phyloP scores from a whole-genome alignment of 2,329 filamentous ascomycete genomes.

The Xylariaceae sp. region DNA sequence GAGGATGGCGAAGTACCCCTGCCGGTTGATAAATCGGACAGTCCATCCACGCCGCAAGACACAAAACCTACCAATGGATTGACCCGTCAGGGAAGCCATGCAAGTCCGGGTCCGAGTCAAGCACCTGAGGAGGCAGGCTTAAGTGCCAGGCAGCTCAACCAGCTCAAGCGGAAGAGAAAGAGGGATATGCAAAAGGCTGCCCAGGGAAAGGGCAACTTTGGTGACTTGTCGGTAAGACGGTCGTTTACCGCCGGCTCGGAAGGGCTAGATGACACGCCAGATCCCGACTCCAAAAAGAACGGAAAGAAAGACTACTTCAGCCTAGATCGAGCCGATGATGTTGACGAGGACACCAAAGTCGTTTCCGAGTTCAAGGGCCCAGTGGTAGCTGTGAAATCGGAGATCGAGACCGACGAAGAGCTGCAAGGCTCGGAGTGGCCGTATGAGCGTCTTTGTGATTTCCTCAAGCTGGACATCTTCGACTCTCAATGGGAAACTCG shows the following conservation, averaged over 20 bases:
- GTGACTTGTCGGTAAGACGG: constrained; percentile 70
- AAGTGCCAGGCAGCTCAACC: constrained; percentile 90
- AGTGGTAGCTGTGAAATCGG: constrained; percentile 71
- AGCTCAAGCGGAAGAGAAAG: constrained; percentile 89
- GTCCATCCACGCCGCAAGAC: constrained; percentile 39
- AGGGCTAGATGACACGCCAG: constrained; percentile 53
- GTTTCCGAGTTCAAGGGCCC: constrained; percentile 93
- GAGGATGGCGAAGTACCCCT: constrained; percentile 73
- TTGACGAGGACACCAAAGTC: constrained; percentile 86
- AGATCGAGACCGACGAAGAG: constrained; percentile 70
- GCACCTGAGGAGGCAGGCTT: constrained; percentile 60
- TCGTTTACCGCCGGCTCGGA: constrained; percentile 55
- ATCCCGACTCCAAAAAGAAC: constrained; percentile 50
- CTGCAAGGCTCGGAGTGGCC: constrained; percentile 84
- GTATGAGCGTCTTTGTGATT: constrained; percentile 87
- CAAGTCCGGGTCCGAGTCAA: constrained; percentile 28
- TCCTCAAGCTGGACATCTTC: constrained; percentile 88
- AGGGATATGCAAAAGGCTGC: constrained; percentile 79
- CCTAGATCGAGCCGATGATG: constrained; percentile 66
- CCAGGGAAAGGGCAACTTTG: constrained; percentile 78
- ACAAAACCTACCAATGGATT: constrained; percentile 23
- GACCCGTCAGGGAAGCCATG: constrained; percentile 29
- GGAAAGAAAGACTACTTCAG: constrained; percentile 82
- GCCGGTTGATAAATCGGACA: constrained; percentile 49
- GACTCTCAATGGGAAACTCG: constrained; percentile 92